phyloP scores from a whole-genome alignment of 176 grass and related monocot genomes.

The Dendrocalamus sinicus region DNA sequence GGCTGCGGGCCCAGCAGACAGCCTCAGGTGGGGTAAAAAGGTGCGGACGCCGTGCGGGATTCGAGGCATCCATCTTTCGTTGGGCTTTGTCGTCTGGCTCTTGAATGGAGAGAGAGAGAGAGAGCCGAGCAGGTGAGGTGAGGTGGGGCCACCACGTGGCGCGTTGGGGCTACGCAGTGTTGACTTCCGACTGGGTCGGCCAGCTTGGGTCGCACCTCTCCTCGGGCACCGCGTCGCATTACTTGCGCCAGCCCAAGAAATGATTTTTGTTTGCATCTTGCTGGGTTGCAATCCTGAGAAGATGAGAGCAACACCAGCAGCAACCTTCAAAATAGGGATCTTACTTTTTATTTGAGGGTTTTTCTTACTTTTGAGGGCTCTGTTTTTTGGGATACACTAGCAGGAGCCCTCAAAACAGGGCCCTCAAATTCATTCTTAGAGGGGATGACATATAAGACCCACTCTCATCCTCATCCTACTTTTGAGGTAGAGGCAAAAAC shows the following conservation, averaged over 20 bases:
- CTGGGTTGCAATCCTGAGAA: no score
- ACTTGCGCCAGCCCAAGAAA: background rate
- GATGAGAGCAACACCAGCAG: no score
- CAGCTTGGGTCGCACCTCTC: background rate
- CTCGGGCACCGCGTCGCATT: background rate
- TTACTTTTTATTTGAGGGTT: no score
- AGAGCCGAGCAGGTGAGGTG: no score
- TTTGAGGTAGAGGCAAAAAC: no score
- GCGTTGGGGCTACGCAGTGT: constrained; percentile 41
- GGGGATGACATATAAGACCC: no score
- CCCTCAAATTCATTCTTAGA: no score
- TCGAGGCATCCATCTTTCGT: background rate
- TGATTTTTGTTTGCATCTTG: background rate
- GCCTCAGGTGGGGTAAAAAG: background rate
- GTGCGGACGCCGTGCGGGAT: background rate
- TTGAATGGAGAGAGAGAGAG: background rate
- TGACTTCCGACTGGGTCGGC: background rate
- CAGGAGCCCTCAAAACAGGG: no score
- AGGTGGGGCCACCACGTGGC: background rate
- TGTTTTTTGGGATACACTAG: no score
- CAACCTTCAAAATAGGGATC: no score
- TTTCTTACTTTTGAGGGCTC: no score
- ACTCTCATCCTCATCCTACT: no score
- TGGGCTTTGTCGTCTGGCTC: background rate
- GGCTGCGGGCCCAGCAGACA: background rate